These are phyloP conservation scores for Daldinia concentrica DNA, from an alignment of 495 filamentous ascomycete genomes.

Conservation along the genomic window DNA sequence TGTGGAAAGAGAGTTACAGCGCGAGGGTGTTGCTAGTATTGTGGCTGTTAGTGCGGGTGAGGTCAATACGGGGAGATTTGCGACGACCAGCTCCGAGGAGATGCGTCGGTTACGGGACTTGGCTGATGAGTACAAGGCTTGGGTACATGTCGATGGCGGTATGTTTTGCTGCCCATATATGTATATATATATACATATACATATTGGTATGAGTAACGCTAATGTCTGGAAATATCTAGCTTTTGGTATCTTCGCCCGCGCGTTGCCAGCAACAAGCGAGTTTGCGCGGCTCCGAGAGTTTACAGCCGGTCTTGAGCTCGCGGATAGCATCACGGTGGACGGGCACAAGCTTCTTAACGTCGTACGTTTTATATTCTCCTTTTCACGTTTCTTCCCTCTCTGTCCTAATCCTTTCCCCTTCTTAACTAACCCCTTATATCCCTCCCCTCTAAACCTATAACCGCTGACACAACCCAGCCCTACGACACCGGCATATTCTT, in stretches of 20 bases:
- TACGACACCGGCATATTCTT: constrained; percentile 96
- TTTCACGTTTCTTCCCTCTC: neutral
- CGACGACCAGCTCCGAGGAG: constrained; percentile 65
- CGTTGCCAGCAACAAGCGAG: constrained; percentile 66
- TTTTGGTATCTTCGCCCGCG: constrained; percentile 84
- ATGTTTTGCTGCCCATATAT: neutral
- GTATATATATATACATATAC: neutral
- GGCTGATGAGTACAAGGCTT: constrained; percentile 78
- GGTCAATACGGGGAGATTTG: constrained; percentile 90
- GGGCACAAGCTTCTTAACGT: constrained; percentile 95
- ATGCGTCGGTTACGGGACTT: constrained; percentile 71
- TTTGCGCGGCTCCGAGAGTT: constrained; percentile 65
- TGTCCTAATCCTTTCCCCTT: neutral
- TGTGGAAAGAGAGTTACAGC: constrained; percentile 60
- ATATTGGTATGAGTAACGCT: neutral
- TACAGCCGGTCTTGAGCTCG: constrained; percentile 77
- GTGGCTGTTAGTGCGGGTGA: constrained; percentile 84
- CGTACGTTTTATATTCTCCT: constrained; percentile 50
- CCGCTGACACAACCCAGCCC: constrained; percentile 57
- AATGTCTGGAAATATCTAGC: constrained; percentile 48
- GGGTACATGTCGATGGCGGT: constrained; percentile 87
- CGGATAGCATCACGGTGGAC: constrained; percentile 87
- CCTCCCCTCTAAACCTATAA: neutral
- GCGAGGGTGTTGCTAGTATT: constrained; percentile 68
- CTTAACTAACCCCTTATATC: neutral